Percentiles rank a stretch among this genome's conserved stretches.
Evolutionary conservation across 768 basidiomycete species (phyloP).

Genomic region (Leccinum ochraceum): DNA sequence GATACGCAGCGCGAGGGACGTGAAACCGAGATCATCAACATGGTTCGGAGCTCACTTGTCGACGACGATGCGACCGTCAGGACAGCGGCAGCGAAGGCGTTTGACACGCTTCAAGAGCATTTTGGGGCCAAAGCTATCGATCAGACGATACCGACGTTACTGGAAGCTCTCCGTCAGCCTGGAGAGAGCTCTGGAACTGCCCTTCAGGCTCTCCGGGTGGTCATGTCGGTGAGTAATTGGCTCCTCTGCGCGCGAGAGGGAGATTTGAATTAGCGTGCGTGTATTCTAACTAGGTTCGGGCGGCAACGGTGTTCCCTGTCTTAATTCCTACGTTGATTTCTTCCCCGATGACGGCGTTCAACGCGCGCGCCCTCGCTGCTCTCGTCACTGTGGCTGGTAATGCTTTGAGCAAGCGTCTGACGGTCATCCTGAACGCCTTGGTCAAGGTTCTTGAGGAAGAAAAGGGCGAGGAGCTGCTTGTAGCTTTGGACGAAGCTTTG

Average conservation of each 20-base stretch:
- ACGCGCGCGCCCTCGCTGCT: conserved; percentile 85
- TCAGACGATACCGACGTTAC: conserved; percentile 90
- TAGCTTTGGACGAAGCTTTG: conserved; percentile 75
- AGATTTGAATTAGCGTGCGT: neutral
- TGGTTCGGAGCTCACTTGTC: conserved; percentile 83
- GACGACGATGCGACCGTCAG: conserved; percentile 87
- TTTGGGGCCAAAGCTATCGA: conserved; percentile 92
- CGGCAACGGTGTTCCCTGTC: conserved; percentile 95
- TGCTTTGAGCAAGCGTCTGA: conserved; percentile 83
- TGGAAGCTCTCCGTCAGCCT: conserved; percentile 92
- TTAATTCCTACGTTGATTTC: conserved; percentile 91
- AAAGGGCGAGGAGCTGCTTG: conserved; percentile 64
- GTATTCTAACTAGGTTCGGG: conserved; percentile 66
- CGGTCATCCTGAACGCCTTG: conserved; percentile 74
- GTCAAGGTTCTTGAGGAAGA: conserved; percentile 76
- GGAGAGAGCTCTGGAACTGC: conserved; percentile 96
- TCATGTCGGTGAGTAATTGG: conserved; percentile 73
- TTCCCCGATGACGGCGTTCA: conserved; percentile 92
- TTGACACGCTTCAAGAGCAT: conserved; percentile 92
- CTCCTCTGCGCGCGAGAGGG: neutral
- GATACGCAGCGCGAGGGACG: conserved; percentile 84
- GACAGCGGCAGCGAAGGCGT: conserved; percentile 82
- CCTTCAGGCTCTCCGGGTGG: conserved; percentile 87
- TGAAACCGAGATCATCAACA: conserved; percentile 83
- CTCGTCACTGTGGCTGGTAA: conserved; percentile 93